Evolutionary conservation across 169 alveolate species (phyloP), one percentile per base, ranked within the genome.

Genomic region (Plasmodium blacklocki): DNA sequence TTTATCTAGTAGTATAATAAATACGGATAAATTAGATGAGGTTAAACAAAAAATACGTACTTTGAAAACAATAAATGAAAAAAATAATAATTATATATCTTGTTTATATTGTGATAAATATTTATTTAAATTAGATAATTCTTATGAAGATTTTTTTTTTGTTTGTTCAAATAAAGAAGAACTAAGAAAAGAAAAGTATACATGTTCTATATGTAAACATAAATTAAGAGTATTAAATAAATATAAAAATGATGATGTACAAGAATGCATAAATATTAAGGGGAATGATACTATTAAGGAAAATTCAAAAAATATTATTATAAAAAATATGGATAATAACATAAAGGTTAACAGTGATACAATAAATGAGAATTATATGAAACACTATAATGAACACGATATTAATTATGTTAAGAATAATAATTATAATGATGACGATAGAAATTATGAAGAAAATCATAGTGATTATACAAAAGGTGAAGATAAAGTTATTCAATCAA

Each of bases 41-140:
- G 52, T 78, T 64, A 78, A 64, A 59, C 78, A 78, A 59, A 78
- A 78, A 67, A 21, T 78, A 64, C 62, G 67, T 32, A 78, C 49
- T 29, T 64, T 73, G 59, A 78, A 78, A 59, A 71, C 49, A 66
- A 8, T 50, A 14, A 64, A 64, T 29, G 47, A 29, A 52, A 64
- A 39, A 43, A 18, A 78, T 78, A 71, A 64, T 18, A 78, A 78
- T 70, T 78, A 78, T 78, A 52, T 78, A 78, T 76, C 64, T 32
- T 78, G 89, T 29, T 15, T 59, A 49, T 66, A 32, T 23, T 78
- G 89, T 50, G 76, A 64, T 29, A 78, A 64, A 43, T 78, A 78
- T 45, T 66, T 78, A 66, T 78, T 78, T 71, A 78, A 78, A 32
- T 52, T 78, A 39, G 70, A 78, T 50, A 64, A 66, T 64, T 68